These are phyloP conservation scores for Chalaropsis ovoidea DNA, from an alignment of 2,329 filamentous ascomycete genomes.

Conservation along the genomic window DNA sequence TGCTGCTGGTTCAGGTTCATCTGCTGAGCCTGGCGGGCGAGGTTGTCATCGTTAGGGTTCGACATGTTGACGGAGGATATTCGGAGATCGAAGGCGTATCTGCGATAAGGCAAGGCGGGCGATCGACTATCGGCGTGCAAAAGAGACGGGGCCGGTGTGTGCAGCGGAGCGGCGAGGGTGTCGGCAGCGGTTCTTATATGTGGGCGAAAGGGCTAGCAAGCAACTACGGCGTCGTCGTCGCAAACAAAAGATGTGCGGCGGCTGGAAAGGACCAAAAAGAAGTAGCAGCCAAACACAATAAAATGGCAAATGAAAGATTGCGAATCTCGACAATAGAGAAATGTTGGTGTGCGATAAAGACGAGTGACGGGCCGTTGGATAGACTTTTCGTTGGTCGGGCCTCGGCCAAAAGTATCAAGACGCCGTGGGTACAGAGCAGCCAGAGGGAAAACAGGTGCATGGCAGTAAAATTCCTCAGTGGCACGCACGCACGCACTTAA, in stretches of 20 bases:
- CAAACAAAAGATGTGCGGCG: neutral
- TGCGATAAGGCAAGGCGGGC: neutral
- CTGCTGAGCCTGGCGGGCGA: conserved; percentile 68
- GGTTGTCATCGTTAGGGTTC: conserved; percentile 90
- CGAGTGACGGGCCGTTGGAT: conserved; percentile 7
- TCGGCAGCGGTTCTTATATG: neutral
- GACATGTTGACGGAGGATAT: conserved; percentile 52
- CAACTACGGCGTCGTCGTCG: neutral
- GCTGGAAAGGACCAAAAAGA: neutral
- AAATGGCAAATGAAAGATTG: neutral
- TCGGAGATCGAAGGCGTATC: neutral
- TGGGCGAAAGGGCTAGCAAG: neutral
- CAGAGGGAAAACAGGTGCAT: neutral
- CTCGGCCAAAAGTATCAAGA: conserved; percentile 18
- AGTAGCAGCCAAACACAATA: neutral
- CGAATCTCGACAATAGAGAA: neutral
- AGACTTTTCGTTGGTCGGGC: conserved; percentile 15
- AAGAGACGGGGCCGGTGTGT: neutral
- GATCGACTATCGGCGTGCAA: neutral
- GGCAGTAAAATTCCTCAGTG: conserved; percentile 14
- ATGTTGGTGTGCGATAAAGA: conserved; percentile 11
- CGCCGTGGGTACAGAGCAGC: neutral
- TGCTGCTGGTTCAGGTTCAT: conserved; percentile 67
- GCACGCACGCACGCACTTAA: neutral
- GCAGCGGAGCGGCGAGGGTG: neutral